Evolutionary conservation across 495 filamentous ascomycete species (phyloP).

Genomic region (Penicillium silybi): DNA sequence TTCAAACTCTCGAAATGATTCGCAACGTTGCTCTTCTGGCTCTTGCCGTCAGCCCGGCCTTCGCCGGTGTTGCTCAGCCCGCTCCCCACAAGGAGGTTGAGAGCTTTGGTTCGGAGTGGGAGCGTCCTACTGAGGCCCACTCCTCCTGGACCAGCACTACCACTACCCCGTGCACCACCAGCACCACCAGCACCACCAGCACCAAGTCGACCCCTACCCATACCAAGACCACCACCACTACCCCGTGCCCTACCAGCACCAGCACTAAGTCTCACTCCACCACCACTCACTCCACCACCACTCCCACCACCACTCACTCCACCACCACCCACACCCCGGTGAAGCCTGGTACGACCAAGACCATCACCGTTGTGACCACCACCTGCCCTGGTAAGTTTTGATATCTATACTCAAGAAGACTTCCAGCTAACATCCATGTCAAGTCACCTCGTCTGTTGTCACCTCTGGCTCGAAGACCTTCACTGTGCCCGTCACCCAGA

Average conservation of each 20-base stretch:
- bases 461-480: slow-evolving; percentile 30
- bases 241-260: not conserved
- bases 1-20: slow-evolving; percentile 37
- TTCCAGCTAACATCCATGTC: slow-evolving; percentile 9
- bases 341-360: slow-evolving; percentile 27
- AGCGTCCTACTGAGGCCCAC: not conserved
- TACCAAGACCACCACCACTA: not conserved
- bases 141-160: slow-evolving; percentile 6
- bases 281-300: slow-evolving; percentile 3
- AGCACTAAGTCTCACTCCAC: not conserved
- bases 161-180: slow-evolving; percentile 19
- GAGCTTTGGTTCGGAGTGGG: slow-evolving; percentile 11
- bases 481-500: slow-evolving; percentile 33
- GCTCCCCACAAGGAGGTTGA: not conserved
- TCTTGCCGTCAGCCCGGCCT: slow-evolving; percentile 36
- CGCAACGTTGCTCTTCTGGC: slow-evolving; percentile 39
- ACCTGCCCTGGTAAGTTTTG: slow-evolving; percentile 34
- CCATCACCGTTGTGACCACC: slow-evolving; percentile 35
- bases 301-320: not conserved
- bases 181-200: too few species aligned
- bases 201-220: slow-evolving; percentile 8
- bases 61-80: slow-evolving; percentile 37
- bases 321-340: slow-evolving; percentile 11
- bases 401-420: not conserved
- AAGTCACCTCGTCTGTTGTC: slow-evolving; percentile 30